These are phyloP conservation scores for Aureobasidium sp. DNA, from an alignment of 2,329 filamentous ascomycete genomes.

Conservation along the genomic window DNA sequence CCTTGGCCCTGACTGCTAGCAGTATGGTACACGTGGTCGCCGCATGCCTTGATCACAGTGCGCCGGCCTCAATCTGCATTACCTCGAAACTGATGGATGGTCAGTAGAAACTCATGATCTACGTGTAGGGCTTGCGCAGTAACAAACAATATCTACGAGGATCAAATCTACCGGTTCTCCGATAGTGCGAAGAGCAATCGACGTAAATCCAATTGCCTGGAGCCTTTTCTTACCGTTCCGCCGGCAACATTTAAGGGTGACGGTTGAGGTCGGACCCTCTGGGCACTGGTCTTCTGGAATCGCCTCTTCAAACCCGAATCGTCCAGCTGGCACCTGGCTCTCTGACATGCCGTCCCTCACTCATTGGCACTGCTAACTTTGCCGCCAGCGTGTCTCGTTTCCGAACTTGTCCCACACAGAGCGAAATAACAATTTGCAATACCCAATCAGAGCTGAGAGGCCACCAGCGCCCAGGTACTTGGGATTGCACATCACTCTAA, in stretches of 20 bases:
- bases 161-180: not conserved
- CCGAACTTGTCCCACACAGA: not conserved
- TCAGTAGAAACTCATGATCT: not conserved
- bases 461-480: not conserved
- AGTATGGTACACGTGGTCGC: not conserved
- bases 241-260: not conserved
- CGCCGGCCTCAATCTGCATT: not conserved
- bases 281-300: not conserved
- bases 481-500: not conserved
- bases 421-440: not conserved
- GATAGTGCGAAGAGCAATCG: not conserved
- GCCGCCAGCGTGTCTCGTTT: not conserved
- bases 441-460: not conserved
- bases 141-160: not conserved
- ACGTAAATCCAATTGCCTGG: not conserved
- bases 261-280: not conserved
- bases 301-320: not conserved
- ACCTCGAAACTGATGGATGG: not conserved
- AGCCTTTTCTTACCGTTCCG: not conserved
- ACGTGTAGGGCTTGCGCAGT: not conserved
- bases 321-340: not conserved
- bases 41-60: not conserved
- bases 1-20: not conserved
- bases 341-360: not conserved
- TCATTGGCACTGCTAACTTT: not conserved